phyloP scores from a whole-genome alignment of 1,139 yeast species.

The Diutina siamensis region DNA sequence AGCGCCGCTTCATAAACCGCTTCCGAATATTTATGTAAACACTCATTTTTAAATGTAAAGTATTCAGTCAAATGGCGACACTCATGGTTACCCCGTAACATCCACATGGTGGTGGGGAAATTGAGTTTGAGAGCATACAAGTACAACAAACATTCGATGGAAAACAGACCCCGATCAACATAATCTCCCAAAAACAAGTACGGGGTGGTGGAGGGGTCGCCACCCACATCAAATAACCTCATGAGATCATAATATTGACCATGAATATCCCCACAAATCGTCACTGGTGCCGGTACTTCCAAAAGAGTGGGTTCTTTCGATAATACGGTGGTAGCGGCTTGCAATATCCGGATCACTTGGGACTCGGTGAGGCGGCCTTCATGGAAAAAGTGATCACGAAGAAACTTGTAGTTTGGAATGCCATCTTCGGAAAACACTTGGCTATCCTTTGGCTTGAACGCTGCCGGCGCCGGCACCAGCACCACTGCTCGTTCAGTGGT shows the following conservation, averaged over 20 bases:
- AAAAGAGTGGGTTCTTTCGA: slow-evolving; percentile 68
- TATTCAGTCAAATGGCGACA: slow-evolving; percentile 89
- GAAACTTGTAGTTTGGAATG: slow-evolving; percentile 60
- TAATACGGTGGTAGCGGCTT: slow-evolving; percentile 58
- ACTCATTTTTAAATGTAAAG: slow-evolving; percentile 86
- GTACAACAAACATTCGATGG: slow-evolving; percentile 78
- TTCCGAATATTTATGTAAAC: slow-evolving; percentile 70
- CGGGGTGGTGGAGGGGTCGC: slow-evolving; percentile 66
- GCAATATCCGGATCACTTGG: slow-evolving; percentile 62
- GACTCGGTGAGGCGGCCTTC: slow-evolving; percentile 73
- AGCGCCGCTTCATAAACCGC: slow-evolving; percentile 66
- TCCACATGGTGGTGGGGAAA: slow-evolving; percentile 66
- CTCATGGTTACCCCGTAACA: slow-evolving; percentile 93
- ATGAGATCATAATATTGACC: slow-evolving; percentile 89
- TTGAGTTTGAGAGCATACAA: slow-evolving; percentile 73
- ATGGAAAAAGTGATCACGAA: slow-evolving; percentile 60
- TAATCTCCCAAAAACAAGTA: slow-evolving; percentile 90
- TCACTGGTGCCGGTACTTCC: slow-evolving; percentile 82
- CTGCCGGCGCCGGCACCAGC: slow-evolving; percentile 60
- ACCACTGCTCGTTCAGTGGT: slow-evolving; percentile 63
- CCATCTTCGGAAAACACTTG: slow-evolving; percentile 56
- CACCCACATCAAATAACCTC: slow-evolving; percentile 91
- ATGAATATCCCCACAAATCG: slow-evolving; percentile 94
- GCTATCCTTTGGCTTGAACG: slow-evolving; percentile 50
- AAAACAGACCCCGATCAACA: slow-evolving; percentile 90